Evolutionary conservation across 1,284 basidiomycete genomes (phyloP).

Genomic region (Pseudomicrostroma phylloplanum): DNA sequence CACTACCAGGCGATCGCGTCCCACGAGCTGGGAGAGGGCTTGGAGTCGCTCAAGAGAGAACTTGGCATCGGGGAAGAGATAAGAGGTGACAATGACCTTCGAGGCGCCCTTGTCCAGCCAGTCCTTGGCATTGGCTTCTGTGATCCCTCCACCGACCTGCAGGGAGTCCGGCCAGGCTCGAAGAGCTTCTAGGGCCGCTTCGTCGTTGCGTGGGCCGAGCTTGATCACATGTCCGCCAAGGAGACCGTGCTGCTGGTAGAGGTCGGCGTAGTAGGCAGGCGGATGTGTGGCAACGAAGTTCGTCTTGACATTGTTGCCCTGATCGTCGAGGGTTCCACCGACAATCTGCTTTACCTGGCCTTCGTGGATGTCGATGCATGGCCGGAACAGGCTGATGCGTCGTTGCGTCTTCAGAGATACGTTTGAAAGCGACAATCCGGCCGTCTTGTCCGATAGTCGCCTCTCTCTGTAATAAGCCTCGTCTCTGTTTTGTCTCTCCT

Average conservation of each 20-base stretch:
- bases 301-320: slow-evolving; percentile 59
- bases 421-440: background rate
- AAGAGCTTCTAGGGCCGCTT: slow-evolving; percentile 75
- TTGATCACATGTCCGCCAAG: slow-evolving; percentile 93
- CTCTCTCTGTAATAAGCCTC: slow-evolving; percentile 19
- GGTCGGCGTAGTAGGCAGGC: slow-evolving; percentile 69
- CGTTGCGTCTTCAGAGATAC: background rate
- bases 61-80: slow-evolving; percentile 74
- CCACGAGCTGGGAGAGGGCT: slow-evolving; percentile 63
- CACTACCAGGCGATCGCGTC: slow-evolving; percentile 82
- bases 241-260: slow-evolving; percentile 69
- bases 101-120: slow-evolving; percentile 87
- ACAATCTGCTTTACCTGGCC: slow-evolving; percentile 88
- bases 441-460: background rate
- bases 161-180: slow-evolving; percentile 72
- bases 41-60: slow-evolving; percentile 72
- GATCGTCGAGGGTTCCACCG: slow-evolving; percentile 71
- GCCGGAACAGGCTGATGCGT: slow-evolving; percentile 62
- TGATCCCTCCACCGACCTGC: slow-evolving; percentile 92
- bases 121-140: slow-evolving; percentile 66
- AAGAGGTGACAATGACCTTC: slow-evolving; percentile 97
- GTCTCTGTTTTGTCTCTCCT: slow-evolving; percentile 37
- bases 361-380: slow-evolving; percentile 89
- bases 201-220: slow-evolving; percentile 79
- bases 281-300: slow-evolving; percentile 87